Evolutionary conservation across 805 yeast genomes (phyloP).

Genomic region (Spathaspora boniae): DNA sequence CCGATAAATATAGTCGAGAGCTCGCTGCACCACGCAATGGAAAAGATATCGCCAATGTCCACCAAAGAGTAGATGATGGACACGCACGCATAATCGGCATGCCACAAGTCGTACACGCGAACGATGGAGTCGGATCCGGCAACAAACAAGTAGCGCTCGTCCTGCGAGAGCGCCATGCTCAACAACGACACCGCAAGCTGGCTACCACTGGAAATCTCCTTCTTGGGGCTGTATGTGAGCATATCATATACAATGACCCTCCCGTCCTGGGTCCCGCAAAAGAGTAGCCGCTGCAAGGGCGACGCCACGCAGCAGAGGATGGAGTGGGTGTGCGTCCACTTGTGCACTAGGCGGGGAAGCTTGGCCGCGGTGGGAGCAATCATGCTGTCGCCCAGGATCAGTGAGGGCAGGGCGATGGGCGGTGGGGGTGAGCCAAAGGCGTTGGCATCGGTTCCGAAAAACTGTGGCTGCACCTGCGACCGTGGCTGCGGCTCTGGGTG

Average conservation of each 20-base stretch:
- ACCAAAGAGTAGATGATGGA: constrained; percentile 78
- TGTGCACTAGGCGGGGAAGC: constrained; percentile 49
- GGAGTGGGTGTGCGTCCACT: constrained; percentile 73
- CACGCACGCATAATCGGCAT: constrained; percentile 28
- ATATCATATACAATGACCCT: constrained; percentile 70
- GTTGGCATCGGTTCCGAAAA: no score
- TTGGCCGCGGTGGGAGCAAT: constrained; percentile 3
- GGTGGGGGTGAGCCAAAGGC: no score
- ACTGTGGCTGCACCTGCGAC: no score
- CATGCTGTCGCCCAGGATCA: no score
- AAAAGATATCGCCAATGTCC: constrained; percentile 93
- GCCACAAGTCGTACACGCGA: constrained; percentile 72
- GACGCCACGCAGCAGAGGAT: constrained; percentile 69
- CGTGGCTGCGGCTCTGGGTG: no score
- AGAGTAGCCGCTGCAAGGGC: constrained; percentile 53
- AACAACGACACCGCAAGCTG: constrained; percentile 78
- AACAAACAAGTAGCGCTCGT: constrained; percentile 63
- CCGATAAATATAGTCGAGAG: constrained; percentile 73
- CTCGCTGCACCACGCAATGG: constrained; percentile 64
- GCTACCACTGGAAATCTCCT: constrained; percentile 34
- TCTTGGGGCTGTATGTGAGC: constrained; percentile 47
- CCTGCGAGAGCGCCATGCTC: constrained; percentile 54
- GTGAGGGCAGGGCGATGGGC: no score
- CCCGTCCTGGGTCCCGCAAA: constrained; percentile 91
- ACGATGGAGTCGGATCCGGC: constrained; percentile 91